Percentiles rank a stretch among this genome's conserved stretches.
These are phyloP conservation scores for Pleurotus salmoneostramineus DNA, from an alignment of 768 basidiomycete species.

Conservation along the genomic window DNA sequence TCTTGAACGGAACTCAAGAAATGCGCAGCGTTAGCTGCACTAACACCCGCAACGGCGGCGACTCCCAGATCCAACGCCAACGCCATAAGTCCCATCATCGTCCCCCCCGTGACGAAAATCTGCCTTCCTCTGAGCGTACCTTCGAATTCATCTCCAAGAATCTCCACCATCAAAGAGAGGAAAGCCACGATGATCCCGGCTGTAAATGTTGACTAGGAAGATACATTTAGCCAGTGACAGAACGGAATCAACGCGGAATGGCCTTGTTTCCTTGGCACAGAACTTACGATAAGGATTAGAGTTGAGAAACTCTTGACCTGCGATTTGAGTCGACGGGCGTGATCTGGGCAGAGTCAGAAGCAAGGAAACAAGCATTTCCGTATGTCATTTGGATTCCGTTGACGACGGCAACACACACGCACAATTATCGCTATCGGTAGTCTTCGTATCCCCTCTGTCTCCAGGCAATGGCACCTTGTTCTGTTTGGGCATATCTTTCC, in stretches of 20 bases:
- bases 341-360: background rate
- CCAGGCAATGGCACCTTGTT: too few species aligned
- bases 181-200: slow-evolving; percentile 26
- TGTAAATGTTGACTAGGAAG: background rate
- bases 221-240: background rate
- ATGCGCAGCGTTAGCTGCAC: background rate
- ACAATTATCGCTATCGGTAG: too few species aligned
- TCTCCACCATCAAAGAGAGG: slow-evolving; percentile 6
- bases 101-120: background rate
- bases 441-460: too few species aligned
- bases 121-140: background rate
- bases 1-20: background rate
- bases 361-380: too few species aligned
- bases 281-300: slow-evolving; percentile 1
- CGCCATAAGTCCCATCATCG: background rate
- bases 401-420: too few species aligned
- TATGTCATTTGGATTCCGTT: too few species aligned
- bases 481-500: too few species aligned
- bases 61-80: background rate
- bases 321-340: background rate
- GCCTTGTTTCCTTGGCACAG: too few species aligned
- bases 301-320: slow-evolving; percentile 1
- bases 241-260: background rate
- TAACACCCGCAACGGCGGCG: slow-evolving; percentile 1
- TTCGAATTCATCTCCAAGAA: background rate